Base-by-base conservation (phyloP, 768 basidiomycete species). In the Hericium rajendrae region DNA sequence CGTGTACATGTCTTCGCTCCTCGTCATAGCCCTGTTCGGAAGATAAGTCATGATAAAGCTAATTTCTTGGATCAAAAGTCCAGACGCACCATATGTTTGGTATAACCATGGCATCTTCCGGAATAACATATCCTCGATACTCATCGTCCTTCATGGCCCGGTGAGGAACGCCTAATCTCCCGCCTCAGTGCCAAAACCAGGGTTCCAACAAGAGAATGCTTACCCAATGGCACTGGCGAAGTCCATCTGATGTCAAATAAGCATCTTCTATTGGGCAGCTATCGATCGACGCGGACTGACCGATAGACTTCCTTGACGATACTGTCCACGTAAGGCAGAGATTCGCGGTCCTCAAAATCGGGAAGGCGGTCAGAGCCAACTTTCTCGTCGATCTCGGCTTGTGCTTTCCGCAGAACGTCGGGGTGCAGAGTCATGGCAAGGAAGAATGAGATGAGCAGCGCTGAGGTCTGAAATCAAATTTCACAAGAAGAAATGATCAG, bases 381-480 rank as follows among this genome's bases (percentile, higher is more conserved):
- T 6, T 66, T 58, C 13, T 38, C 28, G 43, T 70, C 69, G 48
- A 70, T 59, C 48, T 70, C 66, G 24, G 63, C 66, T 49, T 68
- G 69, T 3, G 65, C 65, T 39, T 55, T 60, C 5, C 51, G 53
- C 53, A 67, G 64, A 9, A 65, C 60, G 0, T 62, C 61, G 10
- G 67, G 67, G 52, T 65, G 58, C 41, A 58, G 40, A 38, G 50
- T 54, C 60, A 65, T 64, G 28, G 59, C 56, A 48, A 65, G 57
- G 53, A 64, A 54, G 53, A 65, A 61, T 22, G 62, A 15, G 12
- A 46, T 38, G 24, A 64, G 43, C 2, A 60, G 58, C 22, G 63
- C 59, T 28, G 57, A 41, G 8, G 62, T 63, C 62, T 64, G 32
- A 32, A 8, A 32, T 1, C n/a, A 13, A 46, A 12, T 15, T 2